A percentile compares a stretch with the other conserved stretches of the same genome.
These are phyloP conservation scores for Pythium scleroteichum DNA, from an alignment of 352 stramenopile species.

Conservation along the genomic window DNA sequence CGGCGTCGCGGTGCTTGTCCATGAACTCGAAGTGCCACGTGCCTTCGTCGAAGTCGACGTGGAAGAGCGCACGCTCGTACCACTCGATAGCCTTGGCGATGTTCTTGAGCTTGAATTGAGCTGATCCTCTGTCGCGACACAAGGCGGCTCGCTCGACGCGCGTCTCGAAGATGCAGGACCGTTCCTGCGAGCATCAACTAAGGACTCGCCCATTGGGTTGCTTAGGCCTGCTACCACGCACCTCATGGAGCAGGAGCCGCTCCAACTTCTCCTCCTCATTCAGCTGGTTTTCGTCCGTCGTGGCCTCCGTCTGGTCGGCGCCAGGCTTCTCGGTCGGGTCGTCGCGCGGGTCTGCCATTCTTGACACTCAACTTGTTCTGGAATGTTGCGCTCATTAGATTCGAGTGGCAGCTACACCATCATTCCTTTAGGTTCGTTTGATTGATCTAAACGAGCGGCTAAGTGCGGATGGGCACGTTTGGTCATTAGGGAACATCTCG, in stretches of 20 bases:
- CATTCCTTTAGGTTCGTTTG: constrained; percentile 17
- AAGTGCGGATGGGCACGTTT: constrained; percentile 6
- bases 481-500: background rate
- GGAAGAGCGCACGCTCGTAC: constrained; percentile 78
- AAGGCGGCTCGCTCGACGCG: constrained; percentile 62
- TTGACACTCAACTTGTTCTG: background rate
- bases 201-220: no score
- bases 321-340: background rate
- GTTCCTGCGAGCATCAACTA: no score
- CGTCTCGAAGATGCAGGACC: constrained; percentile 84
- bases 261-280: constrained; percentile 23
- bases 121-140: constrained; percentile 69
- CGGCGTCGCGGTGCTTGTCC: constrained; percentile 63
- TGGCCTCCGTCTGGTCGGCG: background rate
- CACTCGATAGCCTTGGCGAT: constrained; percentile 49
- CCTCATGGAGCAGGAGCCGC: constrained; percentile 22
- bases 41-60: constrained; percentile 85
- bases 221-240: no score
- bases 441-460: background rate
- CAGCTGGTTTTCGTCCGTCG: constrained; percentile 4
- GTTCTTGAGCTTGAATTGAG: constrained; percentile 56
- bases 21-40: constrained; percentile 88
- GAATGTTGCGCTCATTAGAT: constrained; percentile 14
- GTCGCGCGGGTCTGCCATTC: background rate
- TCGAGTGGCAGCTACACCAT: constrained; percentile 2